Conservation (phyloP, 1,139 yeast genomes). For the Wickerhamiella pararugosa region DNA sequence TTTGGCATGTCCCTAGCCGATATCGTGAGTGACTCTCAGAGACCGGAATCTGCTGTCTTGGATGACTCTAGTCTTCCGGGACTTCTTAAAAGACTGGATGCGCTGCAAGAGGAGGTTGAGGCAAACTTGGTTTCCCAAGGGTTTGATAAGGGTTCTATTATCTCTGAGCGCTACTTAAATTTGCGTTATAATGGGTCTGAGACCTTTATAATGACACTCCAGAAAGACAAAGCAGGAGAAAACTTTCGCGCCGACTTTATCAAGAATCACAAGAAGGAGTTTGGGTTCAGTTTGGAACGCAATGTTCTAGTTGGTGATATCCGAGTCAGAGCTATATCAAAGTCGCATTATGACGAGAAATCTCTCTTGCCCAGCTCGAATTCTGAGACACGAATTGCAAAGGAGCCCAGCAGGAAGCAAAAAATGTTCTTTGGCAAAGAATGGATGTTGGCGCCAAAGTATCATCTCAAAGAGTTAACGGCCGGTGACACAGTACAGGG, state of each 20-base stretch:
- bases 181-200: constrained; percentile 81
- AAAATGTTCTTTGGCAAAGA: constrained; percentile 35
- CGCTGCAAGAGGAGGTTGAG: constrained; percentile 24
- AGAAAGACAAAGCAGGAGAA: constrained; percentile 19
- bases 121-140: constrained; percentile 34
- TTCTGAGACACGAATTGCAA: not conserved
- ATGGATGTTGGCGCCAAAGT: constrained; percentile 40
- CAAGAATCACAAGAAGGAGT: constrained; percentile 44
- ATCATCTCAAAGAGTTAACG: constrained; percentile 33
- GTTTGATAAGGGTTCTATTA: constrained; percentile 26
- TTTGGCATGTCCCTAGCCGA: constrained; percentile 41
- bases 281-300: constrained; percentile 52
- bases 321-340: constrained; percentile 57
- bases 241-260: constrained; percentile 29
- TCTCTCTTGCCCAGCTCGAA: constrained; percentile 8
- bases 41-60: constrained; percentile 33
- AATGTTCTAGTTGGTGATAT: constrained; percentile 67
- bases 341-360: constrained; percentile 12
- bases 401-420: constrained; percentile 7
- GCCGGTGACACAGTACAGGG: constrained; percentile 47
- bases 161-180: constrained; percentile 51
- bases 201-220: constrained; percentile 57
- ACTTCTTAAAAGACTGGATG: constrained; percentile 26
- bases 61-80: constrained; percentile 22
- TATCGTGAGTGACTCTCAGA: constrained; percentile 42